Conservation (phyloP, 495 filamentous ascomycete species). For the Zalerion maritima region DNA sequence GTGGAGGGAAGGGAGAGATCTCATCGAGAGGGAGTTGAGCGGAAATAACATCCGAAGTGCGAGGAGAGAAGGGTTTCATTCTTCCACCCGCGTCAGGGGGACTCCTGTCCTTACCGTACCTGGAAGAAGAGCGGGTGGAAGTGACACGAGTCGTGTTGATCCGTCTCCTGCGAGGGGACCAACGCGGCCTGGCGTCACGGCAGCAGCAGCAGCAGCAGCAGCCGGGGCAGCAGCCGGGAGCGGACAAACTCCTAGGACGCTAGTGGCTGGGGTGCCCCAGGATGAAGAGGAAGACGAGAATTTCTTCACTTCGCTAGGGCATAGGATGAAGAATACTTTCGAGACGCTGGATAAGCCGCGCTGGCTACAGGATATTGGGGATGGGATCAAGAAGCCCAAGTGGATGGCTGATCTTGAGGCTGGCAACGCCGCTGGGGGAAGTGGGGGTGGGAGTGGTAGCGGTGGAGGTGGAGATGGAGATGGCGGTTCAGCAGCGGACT, state of each 20-base stretch:
- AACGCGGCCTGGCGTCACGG: constrained; percentile 26
- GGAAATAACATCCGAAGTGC: constrained; percentile 31
- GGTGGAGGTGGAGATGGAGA: constrained; percentile 1
- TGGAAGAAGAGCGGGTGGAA: constrained; percentile 11
- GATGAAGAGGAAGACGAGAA: constrained; percentile 57
- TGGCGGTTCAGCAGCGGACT: too few species aligned
- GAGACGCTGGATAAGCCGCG: constrained; percentile 69
- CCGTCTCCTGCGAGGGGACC: constrained; percentile 21
- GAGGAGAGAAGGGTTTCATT: constrained; percentile 17
- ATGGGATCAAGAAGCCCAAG: constrained; percentile 57
- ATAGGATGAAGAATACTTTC: constrained; percentile 80
- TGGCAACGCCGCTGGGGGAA: constrained; percentile 2
- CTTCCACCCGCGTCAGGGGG: constrained; percentile 11
- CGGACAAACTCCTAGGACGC: constrained; percentile 10
- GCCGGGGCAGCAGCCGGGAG: constrained; percentile 14
- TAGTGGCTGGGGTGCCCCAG: too few species aligned
- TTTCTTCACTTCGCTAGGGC: constrained; percentile 69
- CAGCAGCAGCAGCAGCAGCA: constrained; percentile 10
- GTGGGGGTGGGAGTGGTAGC: constrained; percentile 9
- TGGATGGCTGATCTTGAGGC: constrained; percentile 56
- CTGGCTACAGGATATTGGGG: constrained; percentile 56
- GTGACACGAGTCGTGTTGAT: constrained; percentile 6
- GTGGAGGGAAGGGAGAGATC: constrained; percentile 86
- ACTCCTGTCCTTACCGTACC: constrained; percentile 26
- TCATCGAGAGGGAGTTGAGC: constrained; percentile 80